Base-by-base conservation (phyloP, 495 filamentous ascomycete genomes). In the Jackrogersella minutella region DNA sequence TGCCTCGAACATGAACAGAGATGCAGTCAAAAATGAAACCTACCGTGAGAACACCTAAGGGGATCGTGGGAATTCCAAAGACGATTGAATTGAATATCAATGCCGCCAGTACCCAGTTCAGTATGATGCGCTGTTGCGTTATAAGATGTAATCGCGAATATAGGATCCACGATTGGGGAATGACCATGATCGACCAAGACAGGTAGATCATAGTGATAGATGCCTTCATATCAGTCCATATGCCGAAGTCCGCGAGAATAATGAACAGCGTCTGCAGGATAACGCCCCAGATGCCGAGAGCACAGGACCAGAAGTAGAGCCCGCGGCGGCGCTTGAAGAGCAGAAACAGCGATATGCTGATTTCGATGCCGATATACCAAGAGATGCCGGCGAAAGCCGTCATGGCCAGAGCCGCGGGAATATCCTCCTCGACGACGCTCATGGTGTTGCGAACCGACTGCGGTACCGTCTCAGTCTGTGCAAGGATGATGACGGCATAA, bases 241-340 rank as follows among this genome's bases (percentile, higher is more conserved):
- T 31, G n/a, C 44, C 26, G 26, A 49, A 49, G 14, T 49, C 44
- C 1, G 44, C 44, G 3, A 49, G 44, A 5, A 49, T 49, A 26
- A 49, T 49, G 26, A 49, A 49, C 14, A 49, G 26, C 6, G 44
- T 49, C 26, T 49, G 44, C 1, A 49, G 44, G 2, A 49, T 49
- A 49, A 49, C 44, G 26, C 44, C 44, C 44, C 44, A 49, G 22
- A 49, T 49, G 5, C 44, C 44, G 5, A 49, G n/a, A 14, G 44
- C 44, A 31, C 44, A 49, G 44, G 44, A 30, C 44, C 44, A 49
- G 14, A 49, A 49, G 44, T 49, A 49, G 9, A 49, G 44, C 2
- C 44, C 44, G 26, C 44, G 44, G 16, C 44, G 44, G 5, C 44
- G 24, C 44, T 49, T 49, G 26, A 49, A 49, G 26, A 49, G 24